Percentiles rank a stretch among this genome's conserved stretches.
Evolutionary conservation across 1,284 basidiomycete genomes (phyloP).

Genomic region (Tilletia indica): DNA sequence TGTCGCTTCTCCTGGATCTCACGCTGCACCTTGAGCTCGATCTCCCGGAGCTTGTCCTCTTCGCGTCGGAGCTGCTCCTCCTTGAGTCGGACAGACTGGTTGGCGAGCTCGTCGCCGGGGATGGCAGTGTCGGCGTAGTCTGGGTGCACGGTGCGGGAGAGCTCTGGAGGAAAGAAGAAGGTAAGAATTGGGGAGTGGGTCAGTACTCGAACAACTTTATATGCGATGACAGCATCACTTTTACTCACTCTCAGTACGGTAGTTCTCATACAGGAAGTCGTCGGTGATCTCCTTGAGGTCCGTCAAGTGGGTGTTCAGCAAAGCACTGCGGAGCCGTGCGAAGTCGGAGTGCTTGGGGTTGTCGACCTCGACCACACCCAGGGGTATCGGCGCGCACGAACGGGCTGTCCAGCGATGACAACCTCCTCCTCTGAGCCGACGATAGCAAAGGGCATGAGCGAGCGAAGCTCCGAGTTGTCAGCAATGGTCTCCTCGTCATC

Average conservation of each 20-base stretch:
- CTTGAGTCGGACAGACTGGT: slow-evolving; percentile 92
- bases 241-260: slow-evolving; percentile 79
- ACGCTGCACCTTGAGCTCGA: slow-evolving; percentile 95
- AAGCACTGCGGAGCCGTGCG: slow-evolving; percentile 80
- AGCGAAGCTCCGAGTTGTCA: slow-evolving; percentile 69
- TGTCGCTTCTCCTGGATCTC: slow-evolving; percentile 99
- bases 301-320: slow-evolving; percentile 89
- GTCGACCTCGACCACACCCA: slow-evolving; percentile 98
- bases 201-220: neutral
- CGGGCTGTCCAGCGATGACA: slow-evolving; percentile 82
- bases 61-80: slow-evolving; percentile 97
- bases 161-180: slow-evolving; percentile 36
- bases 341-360: slow-evolving; percentile 99
- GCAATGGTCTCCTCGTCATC: slow-evolving; percentile 97
- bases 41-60: slow-evolving; percentile 78
- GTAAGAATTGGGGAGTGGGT: neutral
- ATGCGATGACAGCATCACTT: neutral
- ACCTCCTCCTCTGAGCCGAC: slow-evolving; percentile 97
- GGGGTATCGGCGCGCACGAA: slow-evolving; percentile 88
- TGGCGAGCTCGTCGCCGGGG: slow-evolving; percentile 84
- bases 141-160: slow-evolving; percentile 86
- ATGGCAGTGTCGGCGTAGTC: slow-evolving; percentile 59
- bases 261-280: slow-evolving; percentile 84
- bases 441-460: slow-evolving; percentile 78
- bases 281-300: slow-evolving; percentile 88